phyloP scores from a whole-genome alignment of 495 filamentous ascomycete species.

The Podospora conica region DNA sequence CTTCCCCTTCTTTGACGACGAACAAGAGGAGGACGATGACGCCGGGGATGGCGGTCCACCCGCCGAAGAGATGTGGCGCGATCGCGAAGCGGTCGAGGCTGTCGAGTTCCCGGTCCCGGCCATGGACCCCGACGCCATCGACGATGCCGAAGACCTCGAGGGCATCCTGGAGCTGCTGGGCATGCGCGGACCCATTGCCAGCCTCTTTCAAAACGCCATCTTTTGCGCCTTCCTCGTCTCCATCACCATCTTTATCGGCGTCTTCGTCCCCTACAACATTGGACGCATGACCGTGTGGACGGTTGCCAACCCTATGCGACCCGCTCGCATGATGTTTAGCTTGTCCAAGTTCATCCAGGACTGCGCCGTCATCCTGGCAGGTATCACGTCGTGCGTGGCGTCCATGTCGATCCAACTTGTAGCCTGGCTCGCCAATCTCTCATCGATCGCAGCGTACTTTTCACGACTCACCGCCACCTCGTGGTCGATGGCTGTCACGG shows the following conservation, averaged over 20 bases:
- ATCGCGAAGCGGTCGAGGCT: conserved; percentile 34
- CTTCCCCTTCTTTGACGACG: conserved; percentile 1
- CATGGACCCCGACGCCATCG: conserved; percentile 47
- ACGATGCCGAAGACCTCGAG: conserved; percentile 95
- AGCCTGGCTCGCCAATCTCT: conserved; percentile 16
- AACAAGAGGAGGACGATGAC: conserved; percentile 20
- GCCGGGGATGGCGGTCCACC: conserved; percentile 29
- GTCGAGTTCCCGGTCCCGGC: conserved; percentile 37
- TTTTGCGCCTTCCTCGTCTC: conserved; percentile 89
- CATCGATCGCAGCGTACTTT: conserved; percentile 13
- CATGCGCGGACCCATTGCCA: conserved; percentile 87
- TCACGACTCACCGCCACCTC: conserved; percentile 7
- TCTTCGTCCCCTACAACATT: conserved; percentile 87
- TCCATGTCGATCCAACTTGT: conserved; percentile 10
- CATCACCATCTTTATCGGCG: conserved; percentile 71
- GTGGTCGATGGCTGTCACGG: conserved; percentile 18
- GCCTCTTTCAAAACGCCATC: conserved; percentile 86
- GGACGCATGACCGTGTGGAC: conserved; percentile 77
- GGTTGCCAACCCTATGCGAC: conserved; percentile 71
- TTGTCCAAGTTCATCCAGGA: conserved; percentile 62
- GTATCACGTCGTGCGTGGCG: conserved; percentile 23
- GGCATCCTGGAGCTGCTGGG: conserved; percentile 94
- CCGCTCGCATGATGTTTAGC: conserved; percentile 61
- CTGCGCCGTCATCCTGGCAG: conserved; percentile 33
- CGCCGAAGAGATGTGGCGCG: conserved; percentile 23